Percentiles rank a stretch among this genome's conserved stretches.
Conservation (phyloP, 176 grass and related monocot species). For the Tillandsia fasciculata region DNA sequence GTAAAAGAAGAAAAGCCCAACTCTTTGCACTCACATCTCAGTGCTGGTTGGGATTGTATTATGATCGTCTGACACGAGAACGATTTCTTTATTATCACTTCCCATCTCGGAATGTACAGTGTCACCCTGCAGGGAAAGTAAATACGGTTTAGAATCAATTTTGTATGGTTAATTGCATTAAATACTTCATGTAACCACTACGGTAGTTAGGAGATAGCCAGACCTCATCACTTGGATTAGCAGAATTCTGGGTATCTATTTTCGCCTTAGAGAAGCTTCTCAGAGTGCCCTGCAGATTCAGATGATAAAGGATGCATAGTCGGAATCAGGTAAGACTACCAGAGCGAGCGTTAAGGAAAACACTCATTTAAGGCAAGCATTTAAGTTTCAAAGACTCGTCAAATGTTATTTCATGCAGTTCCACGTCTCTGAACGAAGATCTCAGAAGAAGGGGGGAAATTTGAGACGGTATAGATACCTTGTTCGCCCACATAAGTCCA, state of each 20-base stretch:
- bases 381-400: too few species aligned
- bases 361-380: not conserved
- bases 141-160: not conserved
- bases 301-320: conserved; percentile 15
- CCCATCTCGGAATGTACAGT: not conserved
- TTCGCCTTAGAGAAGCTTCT: conserved; percentile 57
- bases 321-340: conserved; percentile 12
- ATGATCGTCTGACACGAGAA: conserved; percentile 12
- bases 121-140: conserved; percentile 17
- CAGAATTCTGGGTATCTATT: conserved; percentile 22
- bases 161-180: conserved; percentile 7
- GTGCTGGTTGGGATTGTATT: conserved; percentile 14
- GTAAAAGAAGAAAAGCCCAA: not conserved
- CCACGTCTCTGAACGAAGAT: not conserved
- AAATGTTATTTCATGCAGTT: not conserved
- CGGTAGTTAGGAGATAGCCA: conserved; percentile 4
- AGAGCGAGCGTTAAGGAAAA: not conserved
- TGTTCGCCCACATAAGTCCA: conserved; percentile 96
- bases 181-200: not conserved
- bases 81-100: conserved; percentile 21
- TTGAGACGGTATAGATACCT: conserved; percentile 25
- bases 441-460: not conserved
- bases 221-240: conserved; percentile 46
- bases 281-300: conserved; percentile 50
- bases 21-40: conserved; percentile 19